These are phyloP conservation scores for Voacanga thouarsii DNA, from an alignment of 257 asterid species.

Conservation along the genomic window DNA sequence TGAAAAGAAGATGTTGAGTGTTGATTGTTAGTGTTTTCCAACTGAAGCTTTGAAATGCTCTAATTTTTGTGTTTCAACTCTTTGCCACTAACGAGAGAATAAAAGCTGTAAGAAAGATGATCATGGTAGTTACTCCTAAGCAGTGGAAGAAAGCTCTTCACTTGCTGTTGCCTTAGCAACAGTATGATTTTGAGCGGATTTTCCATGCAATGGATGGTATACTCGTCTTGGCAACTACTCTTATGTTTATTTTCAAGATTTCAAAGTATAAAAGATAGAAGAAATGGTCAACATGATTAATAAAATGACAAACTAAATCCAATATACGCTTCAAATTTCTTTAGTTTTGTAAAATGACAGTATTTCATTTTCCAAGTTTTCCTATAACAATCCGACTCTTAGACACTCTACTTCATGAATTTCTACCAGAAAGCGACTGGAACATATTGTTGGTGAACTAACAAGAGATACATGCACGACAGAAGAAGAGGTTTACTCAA, in stretches of 20 bases:
- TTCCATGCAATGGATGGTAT: constrained; percentile 99
- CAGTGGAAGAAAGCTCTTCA: constrained; percentile 81
- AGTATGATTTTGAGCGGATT: constrained; percentile 89
- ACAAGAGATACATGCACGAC: constrained; percentile 65
- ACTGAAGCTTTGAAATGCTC: background rate
- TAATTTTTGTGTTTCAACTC: constrained; percentile 47
- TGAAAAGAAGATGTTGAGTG: background rate
- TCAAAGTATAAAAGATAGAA: background rate
- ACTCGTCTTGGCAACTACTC: background rate
- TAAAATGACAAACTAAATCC: background rate
- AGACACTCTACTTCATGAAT: constrained; percentile 97
- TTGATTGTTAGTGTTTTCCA: background rate
- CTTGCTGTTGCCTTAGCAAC: constrained; percentile 78
- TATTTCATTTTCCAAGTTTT: constrained; percentile 46
- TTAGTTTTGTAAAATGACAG: background rate
- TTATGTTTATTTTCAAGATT: background rate
- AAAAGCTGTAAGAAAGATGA: constrained; percentile 92
- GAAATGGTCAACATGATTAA: background rate
- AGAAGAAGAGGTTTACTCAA: constrained; percentile 71
- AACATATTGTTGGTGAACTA: constrained; percentile 72
- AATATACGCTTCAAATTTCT: constrained; percentile 6
- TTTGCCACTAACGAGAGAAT: constrained; percentile 98
- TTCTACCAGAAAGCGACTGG: constrained; percentile 90
- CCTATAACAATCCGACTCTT: constrained; percentile 93
- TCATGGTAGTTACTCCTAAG: constrained; percentile 76